Percentiles rank a stretch among this genome's conserved stretches.
Conservation (phyloP, 2,329 filamentous ascomycete genomes). For the Bipolaris cookei region DNA sequence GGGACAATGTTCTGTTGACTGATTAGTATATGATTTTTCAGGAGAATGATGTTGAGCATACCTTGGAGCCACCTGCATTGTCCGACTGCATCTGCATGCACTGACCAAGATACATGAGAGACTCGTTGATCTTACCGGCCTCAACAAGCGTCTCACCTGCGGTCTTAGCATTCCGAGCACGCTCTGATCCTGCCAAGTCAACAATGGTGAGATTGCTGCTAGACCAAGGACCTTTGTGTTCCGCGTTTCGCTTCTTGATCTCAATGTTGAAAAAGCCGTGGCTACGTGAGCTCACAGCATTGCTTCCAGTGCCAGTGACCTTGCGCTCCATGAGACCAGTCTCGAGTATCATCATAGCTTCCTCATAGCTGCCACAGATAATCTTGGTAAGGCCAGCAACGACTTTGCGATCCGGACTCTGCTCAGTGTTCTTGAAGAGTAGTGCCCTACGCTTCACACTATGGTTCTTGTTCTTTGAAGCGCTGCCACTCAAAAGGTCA, state of each 20-base stretch:
- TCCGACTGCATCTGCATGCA: constrained; percentile 96
- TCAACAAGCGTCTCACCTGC: constrained; percentile 90
- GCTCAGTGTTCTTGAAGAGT: constrained; percentile 90
- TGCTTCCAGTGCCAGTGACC: constrained; percentile 89
- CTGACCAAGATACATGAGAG: constrained; percentile 96
- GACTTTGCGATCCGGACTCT: constrained; percentile 88
- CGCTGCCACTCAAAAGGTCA: constrained; percentile 76
- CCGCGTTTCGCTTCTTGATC: constrained; percentile 77
- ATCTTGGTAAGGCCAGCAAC: constrained; percentile 92
- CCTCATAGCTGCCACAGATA: constrained; percentile 79
- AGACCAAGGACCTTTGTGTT: constrained; percentile 68
- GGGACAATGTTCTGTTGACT: constrained; percentile 68
- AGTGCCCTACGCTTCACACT: constrained; percentile 73
- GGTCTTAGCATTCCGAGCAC: constrained; percentile 91
- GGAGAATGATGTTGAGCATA: constrained; percentile 45
- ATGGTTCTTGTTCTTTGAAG: constrained; percentile 60
- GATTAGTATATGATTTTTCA: constrained; percentile 19
- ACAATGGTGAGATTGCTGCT: constrained; percentile 85
- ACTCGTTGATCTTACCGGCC: constrained; percentile 98
- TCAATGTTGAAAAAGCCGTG: constrained; percentile 97
- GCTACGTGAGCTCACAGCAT: constrained; percentile 88
- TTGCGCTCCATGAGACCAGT: constrained; percentile 85
- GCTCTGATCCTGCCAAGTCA: constrained; percentile 91
- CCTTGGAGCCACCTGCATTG: constrained; percentile 74
- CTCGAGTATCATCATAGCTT: constrained; percentile 89